Evolutionary conservation across 805 yeast genomes (phyloP), one percentile per base, ranked within the genome.

Genomic region (Wickerhamiella dianesei): DNA sequence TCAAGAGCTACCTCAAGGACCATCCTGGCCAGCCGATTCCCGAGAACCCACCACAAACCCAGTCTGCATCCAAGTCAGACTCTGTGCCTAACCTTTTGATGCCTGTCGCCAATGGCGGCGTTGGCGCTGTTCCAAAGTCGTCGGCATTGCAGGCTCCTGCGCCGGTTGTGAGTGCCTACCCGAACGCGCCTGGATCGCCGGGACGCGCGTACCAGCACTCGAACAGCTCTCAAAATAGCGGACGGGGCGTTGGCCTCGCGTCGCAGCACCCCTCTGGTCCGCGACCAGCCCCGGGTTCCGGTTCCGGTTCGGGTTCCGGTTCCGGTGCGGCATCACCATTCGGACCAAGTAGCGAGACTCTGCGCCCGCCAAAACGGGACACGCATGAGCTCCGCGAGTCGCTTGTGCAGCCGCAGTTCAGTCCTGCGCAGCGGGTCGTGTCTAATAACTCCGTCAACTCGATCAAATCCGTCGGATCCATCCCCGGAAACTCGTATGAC

Each of bases 1-100:
- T 57, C 57, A 48, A 46, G 42, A 56, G 53, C 41, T 56, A 56
- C 40, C 46, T 57, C 37, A 25, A 51, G 16, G 44, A 48, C 17
- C 29, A 45, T 22, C 29, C 45, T 13, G 21, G 35, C n/a, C 36
- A 20, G 19, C 37, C 21, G 21, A 37, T 2, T 20, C 35, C 21
- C 29, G 14, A 16, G 18, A 25, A 8, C 39, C 8, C 22, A n/a
- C n/a, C n/a, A n/a, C n/a, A n/a, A n/a, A n/a, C n/a, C n/a, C n/a
- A n/a, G n/a, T n/a, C n/a, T n/a, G n/a, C n/a, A n/a, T n/a, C n/a
- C n/a, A n/a, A n/a, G n/a, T n/a, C n/a, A 25, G 32, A 25, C 6
- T 6, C 9, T 25, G 32, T 25, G 12, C 32, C 32, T 25, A 25
- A 25, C 12, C 32, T 25, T 6, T 25, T 25, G 32, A 25, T 25